Base-by-base conservation (phyloP, 331 rosid genomes). In the Saraca asoca region DNA sequence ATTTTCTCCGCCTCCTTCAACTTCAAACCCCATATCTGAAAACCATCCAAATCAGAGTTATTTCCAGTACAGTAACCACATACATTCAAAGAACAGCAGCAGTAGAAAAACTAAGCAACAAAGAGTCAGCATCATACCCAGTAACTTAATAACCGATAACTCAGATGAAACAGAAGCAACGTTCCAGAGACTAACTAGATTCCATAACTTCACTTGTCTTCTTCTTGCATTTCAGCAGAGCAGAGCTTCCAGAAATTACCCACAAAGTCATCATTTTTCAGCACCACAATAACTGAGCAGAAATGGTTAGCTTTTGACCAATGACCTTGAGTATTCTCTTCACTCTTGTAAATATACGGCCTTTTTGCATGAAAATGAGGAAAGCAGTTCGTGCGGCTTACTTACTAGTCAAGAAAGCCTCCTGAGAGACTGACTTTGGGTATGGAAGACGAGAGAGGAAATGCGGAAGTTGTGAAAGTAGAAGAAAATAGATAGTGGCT, bases 401-500 rank as follows among this genome's bases (percentile, higher is more conserved):
- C 56, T 78, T 80, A 76, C 31, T 24, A 24, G 72, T 76, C 75
- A 82, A 71, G 73, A 79, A 77, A 76, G 73, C 43, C 66, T 73
- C 58, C 52, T 39, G 1, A 63, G 44, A 44, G 78, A 58, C 77
- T 49, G 51, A 66, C 60, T 58, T 62, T 68, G 65, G 38, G 51
- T 68, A 62, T 49, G 73, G 82, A 66, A 79, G 80, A 76, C 76
- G 55, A 77, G 77, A 73, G 75, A 73, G 79, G 65, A 55, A 86
- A 86, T 83, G 97, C 87, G 96, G 88, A 88, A 84, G 66, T 76
- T 71, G 58, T 33, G 79, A 80, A 84, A 79, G 85, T 52, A 77
- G 80, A 64, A 75, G 77, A 76, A 72, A 83, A 69, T 68, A 81
- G 63, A 73, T 73, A 58, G 67, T 48, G 73, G 76, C 71, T 59